phyloP scores from a whole-genome alignment of 2,329 filamentous ascomycete genomes.

The Cladorrhinum sp. region DNA sequence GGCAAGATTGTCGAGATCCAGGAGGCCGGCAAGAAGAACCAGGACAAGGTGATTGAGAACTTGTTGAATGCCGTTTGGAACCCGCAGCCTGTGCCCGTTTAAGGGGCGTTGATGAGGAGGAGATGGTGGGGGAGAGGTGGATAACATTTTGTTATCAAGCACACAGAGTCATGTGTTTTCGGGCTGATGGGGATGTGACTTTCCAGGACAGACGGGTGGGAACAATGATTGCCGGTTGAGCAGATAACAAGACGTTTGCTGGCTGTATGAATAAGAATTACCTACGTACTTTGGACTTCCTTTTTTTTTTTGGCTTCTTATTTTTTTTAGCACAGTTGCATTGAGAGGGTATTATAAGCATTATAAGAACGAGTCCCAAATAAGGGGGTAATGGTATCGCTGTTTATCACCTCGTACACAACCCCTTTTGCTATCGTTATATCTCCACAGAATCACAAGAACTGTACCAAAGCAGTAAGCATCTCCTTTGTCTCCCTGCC shows the following conservation, averaged over 20 bases:
- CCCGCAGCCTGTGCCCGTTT: conserved; percentile 65
- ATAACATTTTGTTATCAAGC: no score
- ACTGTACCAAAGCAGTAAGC: conserved; percentile 51
- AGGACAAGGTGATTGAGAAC: conserved; percentile 76
- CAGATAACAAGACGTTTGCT: no score
- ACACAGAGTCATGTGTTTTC: no score
- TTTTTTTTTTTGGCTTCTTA: no score
- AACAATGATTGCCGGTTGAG: neutral
- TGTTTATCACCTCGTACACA: no score
- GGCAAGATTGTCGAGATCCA: conserved; percentile 79
- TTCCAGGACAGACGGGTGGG: no score
- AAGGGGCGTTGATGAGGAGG: neutral
- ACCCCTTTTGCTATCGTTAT: neutral
- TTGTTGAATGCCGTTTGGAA: conserved; percentile 82
- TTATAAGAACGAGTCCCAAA: no score
- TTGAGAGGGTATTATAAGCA: no score
- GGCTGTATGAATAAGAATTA: no score
- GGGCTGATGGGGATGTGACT: neutral
- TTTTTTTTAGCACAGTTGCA: no score
- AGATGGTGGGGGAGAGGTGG: neutral
- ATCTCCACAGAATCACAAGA: conserved; percentile 37
- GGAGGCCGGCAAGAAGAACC: conserved; percentile 73
- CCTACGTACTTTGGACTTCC: no score
- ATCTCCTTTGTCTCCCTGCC: conserved; percentile 57
- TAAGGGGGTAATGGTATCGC: neutral